Conservation (phyloP, 2,329 filamentous ascomycete species). For the Chalaropsis thielavioides region DNA sequence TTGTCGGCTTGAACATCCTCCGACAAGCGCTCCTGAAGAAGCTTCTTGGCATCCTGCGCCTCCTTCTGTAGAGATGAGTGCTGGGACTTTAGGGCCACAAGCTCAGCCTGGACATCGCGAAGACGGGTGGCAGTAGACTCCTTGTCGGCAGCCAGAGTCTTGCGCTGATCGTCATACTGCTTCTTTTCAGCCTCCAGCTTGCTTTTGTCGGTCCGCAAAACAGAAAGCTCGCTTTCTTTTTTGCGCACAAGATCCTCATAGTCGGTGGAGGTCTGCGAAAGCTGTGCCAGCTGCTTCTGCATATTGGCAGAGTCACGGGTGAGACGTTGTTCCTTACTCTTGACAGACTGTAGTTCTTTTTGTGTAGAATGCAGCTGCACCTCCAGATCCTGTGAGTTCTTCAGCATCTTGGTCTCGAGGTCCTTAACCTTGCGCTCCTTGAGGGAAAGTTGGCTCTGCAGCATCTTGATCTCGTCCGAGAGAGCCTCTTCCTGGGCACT, state of each 20-base stretch:
- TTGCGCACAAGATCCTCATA: constrained; percentile 87
- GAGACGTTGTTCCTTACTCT: constrained; percentile 61
- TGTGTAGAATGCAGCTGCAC: constrained; percentile 63
- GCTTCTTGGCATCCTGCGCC: constrained; percentile 69
- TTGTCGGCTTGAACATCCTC: constrained; percentile 77
- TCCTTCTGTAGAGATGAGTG: constrained; percentile 76
- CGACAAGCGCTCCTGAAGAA: constrained; percentile 76
- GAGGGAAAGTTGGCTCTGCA: constrained; percentile 75
- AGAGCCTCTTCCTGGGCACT: constrained; percentile 63
- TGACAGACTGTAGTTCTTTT: constrained; percentile 64
- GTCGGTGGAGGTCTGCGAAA: constrained; percentile 83
- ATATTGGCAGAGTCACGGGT: constrained; percentile 67
- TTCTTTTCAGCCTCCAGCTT: constrained; percentile 70
- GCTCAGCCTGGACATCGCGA: constrained; percentile 73
- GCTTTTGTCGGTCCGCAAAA: constrained; percentile 73
- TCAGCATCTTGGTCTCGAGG: constrained; percentile 67
- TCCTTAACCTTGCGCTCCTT: constrained; percentile 86
- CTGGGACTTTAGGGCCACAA: constrained; percentile 73
- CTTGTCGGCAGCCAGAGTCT: constrained; percentile 55
- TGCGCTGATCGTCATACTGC: constrained; percentile 65
- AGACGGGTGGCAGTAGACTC: constrained; percentile 63
- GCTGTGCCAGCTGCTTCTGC: constrained; percentile 68
- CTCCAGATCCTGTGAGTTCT: constrained; percentile 77
- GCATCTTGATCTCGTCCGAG: constrained; percentile 73
- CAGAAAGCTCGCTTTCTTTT: constrained; percentile 82